Conservation (phyloP, 306 rosid genomes). For the Oxytropis ochrocephala region DNA sequence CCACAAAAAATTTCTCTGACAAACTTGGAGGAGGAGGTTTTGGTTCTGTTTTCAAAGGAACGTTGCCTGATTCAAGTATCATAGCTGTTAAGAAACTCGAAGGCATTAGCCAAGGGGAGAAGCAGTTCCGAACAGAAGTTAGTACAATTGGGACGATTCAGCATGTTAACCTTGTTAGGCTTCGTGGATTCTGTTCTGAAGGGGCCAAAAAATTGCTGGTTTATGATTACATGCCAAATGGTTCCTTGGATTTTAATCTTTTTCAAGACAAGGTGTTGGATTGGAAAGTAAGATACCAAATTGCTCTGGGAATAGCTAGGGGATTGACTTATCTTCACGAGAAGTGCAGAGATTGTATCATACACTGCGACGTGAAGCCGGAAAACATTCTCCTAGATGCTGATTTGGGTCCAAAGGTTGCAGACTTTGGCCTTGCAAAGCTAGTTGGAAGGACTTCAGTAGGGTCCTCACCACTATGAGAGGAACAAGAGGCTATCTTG, state of each 20-base stretch:
- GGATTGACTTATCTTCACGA: slow-evolving; percentile 83
- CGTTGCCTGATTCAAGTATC: slow-evolving; percentile 54
- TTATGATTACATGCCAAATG: slow-evolving; percentile 78
- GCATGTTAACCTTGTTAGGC: slow-evolving; percentile 83
- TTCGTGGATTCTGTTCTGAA: slow-evolving; percentile 84
- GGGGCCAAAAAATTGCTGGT: slow-evolving; percentile 60
- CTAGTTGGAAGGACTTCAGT: slow-evolving; percentile 84
- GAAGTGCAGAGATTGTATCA: slow-evolving; percentile 81
- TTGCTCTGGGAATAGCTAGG: slow-evolving; percentile 77
- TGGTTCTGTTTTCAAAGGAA: slow-evolving; percentile 86
- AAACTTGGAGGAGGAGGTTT: slow-evolving; percentile 88
- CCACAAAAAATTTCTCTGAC: slow-evolving; percentile 83
- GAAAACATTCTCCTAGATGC: slow-evolving; percentile 85
- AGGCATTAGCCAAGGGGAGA: slow-evolving; percentile 84
- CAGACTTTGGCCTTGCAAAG: slow-evolving; percentile 91
- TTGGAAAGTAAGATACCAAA: slow-evolving; percentile 75
- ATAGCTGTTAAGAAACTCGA: slow-evolving; percentile 88
- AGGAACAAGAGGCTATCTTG: slow-evolving; percentile 93
- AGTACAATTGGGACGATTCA: slow-evolving; percentile 81
- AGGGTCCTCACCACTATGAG: slow-evolving; percentile 85
- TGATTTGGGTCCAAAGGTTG: slow-evolving; percentile 65
- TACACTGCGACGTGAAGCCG: slow-evolving; percentile 90
- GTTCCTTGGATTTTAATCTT: slow-evolving; percentile 54
- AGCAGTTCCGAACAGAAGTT: slow-evolving; percentile 80
- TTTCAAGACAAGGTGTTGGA: slow-evolving; percentile 39